Conservation (phyloP, 306 rosid species). For the Lathyrus aphaca region DNA sequence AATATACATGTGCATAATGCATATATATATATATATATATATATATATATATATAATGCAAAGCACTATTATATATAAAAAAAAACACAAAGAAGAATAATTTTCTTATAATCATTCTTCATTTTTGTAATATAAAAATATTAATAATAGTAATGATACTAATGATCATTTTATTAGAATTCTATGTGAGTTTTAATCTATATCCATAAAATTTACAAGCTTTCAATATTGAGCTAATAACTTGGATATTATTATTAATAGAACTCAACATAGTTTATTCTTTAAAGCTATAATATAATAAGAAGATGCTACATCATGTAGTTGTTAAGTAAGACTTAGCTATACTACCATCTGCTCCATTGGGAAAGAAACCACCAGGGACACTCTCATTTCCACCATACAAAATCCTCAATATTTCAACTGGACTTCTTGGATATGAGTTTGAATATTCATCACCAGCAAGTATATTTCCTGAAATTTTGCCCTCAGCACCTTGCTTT, state of each 20-base stretch:
- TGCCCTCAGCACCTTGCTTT: not conserved
- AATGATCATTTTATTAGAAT: too few relatives aligned
- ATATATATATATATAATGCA: too few relatives aligned
- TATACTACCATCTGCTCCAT: constrained; percentile 68
- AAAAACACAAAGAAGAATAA: too few relatives aligned
- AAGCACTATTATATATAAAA: too few relatives aligned
- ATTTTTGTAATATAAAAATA: not conserved
- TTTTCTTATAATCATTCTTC: too few relatives aligned
- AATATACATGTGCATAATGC: too few relatives aligned
- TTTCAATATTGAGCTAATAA: too few relatives aligned
- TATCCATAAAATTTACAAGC: too few relatives aligned
- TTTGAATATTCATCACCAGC: constrained; percentile 57
- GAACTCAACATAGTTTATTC: not conserved
- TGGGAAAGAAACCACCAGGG: constrained; percentile 82
- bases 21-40: too few relatives aligned
- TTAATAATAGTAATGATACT: too few relatives aligned
- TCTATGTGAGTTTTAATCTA: too few relatives aligned
- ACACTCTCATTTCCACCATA: constrained; percentile 66
- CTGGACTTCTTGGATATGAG: constrained; percentile 60
- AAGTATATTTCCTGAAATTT: constrained; percentile 55
- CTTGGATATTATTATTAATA: not conserved
- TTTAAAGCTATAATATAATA: not conserved
- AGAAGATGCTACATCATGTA: not conserved
- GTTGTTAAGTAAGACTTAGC: constrained; percentile 45
- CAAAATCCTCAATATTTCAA: constrained; percentile 72